These are phyloP conservation scores for Przewalskia tangutica DNA, from an alignment of 257 asterid species.

Conservation along the genomic window DNA sequence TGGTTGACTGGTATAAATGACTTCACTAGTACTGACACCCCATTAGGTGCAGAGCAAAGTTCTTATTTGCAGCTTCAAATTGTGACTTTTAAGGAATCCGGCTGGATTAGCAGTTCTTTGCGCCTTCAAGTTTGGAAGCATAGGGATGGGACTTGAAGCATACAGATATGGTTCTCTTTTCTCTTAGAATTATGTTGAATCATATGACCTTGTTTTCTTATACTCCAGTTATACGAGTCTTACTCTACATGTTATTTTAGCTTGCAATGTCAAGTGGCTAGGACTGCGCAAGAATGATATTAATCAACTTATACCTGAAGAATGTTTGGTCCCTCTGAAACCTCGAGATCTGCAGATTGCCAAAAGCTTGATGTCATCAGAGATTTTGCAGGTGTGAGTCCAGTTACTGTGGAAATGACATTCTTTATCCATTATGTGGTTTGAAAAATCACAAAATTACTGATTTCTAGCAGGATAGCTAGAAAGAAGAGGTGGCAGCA, in stretches of 20 bases:
- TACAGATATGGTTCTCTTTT: slow-evolving; percentile 65
- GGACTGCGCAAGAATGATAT: slow-evolving; percentile 82
- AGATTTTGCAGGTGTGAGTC: slow-evolving; percentile 49
- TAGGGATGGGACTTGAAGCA: slow-evolving; percentile 92
- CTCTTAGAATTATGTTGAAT: not conserved
- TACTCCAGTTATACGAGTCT: not conserved
- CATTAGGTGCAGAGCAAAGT: not conserved
- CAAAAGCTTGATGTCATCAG: slow-evolving; percentile 55
- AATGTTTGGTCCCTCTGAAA: slow-evolving; percentile 57
- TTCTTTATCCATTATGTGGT: not conserved
- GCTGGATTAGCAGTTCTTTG: slow-evolving; percentile 96
- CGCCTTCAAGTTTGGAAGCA: slow-evolving; percentile 83
- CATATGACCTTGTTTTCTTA: not conserved
- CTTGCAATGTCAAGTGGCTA: slow-evolving; percentile 89
- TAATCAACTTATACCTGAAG: slow-evolving; percentile 56
- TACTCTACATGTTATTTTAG: slow-evolving; percentile 13
- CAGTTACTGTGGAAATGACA: not conserved
- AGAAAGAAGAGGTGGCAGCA: slow-evolving; percentile 63
- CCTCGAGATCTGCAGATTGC: slow-evolving; percentile 72
- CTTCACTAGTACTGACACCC: slow-evolving; percentile 2
- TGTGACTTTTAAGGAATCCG: slow-evolving; percentile 57
- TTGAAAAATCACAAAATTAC: no score
- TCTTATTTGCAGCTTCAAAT: not conserved
- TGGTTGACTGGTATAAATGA: slow-evolving; percentile 70
- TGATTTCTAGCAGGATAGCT: slow-evolving; percentile 37